Evolutionary conservation across 169 alveolate genomes (phyloP).

Genomic region (Eimeria maxima): DNA sequence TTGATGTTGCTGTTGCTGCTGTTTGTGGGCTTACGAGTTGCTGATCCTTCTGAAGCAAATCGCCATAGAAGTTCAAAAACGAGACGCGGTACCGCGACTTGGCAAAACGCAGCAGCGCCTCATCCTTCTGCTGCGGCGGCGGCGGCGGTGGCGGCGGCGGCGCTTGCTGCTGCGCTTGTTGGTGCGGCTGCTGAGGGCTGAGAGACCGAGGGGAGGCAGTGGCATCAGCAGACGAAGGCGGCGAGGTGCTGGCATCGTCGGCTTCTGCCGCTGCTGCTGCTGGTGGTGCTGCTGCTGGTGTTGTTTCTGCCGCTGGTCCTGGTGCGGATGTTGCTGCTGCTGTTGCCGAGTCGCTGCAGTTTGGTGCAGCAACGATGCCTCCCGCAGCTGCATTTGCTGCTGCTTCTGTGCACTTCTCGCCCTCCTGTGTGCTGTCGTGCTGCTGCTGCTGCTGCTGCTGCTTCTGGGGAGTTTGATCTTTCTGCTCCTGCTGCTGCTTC

Average conservation of each 20-base stretch:
- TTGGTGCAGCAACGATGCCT: background rate
- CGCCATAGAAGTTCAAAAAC: slow-evolving; percentile 55
- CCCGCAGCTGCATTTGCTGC: background rate
- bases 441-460: no score
- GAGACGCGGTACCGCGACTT: slow-evolving; percentile 45
- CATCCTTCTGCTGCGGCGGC: background rate
- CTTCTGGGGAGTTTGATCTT: no score
- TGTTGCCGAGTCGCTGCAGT: background rate
- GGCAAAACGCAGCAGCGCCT: slow-evolving; percentile 40
- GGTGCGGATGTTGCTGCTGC: no score
- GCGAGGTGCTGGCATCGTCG: background rate
- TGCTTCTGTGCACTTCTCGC: slow-evolving; percentile 16
- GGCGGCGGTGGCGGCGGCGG: background rate
- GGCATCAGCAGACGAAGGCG: background rate
- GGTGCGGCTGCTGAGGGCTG: background rate
- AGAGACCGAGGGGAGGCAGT: background rate
- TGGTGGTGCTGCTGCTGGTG: background rate
- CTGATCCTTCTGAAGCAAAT: slow-evolving; percentile 15
- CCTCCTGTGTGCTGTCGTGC: background rate
- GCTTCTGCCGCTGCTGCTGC: background rate
- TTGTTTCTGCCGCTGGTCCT: no score
- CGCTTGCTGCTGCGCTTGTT: background rate
- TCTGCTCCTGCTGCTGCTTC: no score
- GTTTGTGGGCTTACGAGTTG: slow-evolving; percentile 18
- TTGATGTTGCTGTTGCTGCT: background rate